Conservation (phyloP, 2,329 filamentous ascomycete genomes). For the Aureobasidium musti region DNA sequence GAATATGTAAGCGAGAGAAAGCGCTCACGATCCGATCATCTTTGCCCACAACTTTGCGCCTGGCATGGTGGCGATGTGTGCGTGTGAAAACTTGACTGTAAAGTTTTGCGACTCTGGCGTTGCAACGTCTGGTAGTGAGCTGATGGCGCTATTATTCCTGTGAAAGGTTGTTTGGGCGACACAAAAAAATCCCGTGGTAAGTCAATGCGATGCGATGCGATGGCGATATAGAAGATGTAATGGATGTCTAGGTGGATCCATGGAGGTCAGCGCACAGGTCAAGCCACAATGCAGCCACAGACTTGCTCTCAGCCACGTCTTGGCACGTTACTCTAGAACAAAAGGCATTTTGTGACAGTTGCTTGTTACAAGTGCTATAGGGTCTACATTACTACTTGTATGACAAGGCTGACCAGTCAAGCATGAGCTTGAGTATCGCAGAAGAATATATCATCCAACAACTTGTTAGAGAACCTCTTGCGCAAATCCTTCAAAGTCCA, state of each 20-base stretch:
- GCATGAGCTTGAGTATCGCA: not conserved
- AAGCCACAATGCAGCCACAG: constrained; percentile 18
- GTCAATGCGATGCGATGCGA: not conserved
- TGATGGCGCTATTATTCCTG: too few relatives aligned
- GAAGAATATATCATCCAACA: constrained; percentile 42
- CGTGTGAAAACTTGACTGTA: constrained; percentile 1
- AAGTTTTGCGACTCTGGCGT: not conserved
- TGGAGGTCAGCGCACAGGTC: constrained; percentile 16
- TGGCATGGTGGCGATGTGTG: constrained; percentile 45
- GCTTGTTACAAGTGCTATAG: not conserved
- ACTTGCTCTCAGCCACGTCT: constrained; percentile 7
- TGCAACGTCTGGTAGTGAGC: not conserved
- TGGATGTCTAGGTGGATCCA: constrained; percentile 6
- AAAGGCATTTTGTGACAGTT: not conserved
- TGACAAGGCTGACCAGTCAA: not conserved
- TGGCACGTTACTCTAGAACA: not conserved
- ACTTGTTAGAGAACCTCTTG: constrained; percentile 47
- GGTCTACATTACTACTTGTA: not conserved
- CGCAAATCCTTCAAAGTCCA: constrained; percentile 47
- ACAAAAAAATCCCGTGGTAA: not conserved
- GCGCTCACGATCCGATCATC: constrained; percentile 67
- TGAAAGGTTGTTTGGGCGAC: not conserved
- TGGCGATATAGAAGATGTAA: constrained; percentile 20
- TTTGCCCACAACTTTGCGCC: constrained; percentile 59
- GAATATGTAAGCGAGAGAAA: constrained; percentile 18